A percentile compares a stretch with the other conserved stretches of the same genome.
phyloP scores from a whole-genome alignment of 1,139 yeast species.

The Blastobotrys niveus region DNA sequence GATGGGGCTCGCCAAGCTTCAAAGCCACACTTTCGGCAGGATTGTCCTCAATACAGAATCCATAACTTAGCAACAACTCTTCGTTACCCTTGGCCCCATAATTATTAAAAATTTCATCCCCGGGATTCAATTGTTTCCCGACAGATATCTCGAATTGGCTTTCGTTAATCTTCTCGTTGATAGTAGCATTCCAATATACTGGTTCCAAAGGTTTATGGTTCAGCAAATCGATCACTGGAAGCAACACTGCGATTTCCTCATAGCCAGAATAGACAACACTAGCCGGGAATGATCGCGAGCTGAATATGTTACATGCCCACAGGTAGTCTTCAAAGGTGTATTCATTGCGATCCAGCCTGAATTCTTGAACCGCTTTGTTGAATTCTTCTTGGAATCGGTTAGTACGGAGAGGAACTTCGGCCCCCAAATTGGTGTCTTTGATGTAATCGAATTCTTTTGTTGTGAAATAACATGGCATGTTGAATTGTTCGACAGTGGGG shows the following conservation, averaged over 20 bases:
- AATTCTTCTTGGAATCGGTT: conserved; percentile 33
- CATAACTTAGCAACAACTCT: conserved; percentile 56
- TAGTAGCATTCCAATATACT: conserved; percentile 56
- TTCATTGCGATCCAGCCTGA: conserved; percentile 11
- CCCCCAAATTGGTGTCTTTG: conserved; percentile 54
- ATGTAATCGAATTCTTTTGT: conserved; percentile 46
- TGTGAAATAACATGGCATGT: conserved; percentile 62
- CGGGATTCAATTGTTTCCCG: conserved; percentile 27
- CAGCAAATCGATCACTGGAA: conserved; percentile 73
- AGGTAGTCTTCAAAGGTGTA: conserved; percentile 42
- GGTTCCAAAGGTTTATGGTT: conserved; percentile 60
- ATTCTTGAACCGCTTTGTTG: conserved; percentile 15
- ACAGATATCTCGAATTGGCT: conserved; percentile 30
- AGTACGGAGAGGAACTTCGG: conserved; percentile 30
- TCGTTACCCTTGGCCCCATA: conserved; percentile 86
- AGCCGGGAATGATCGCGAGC: conserved; percentile 73
- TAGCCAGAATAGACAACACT: conserved; percentile 38
- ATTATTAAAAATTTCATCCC: conserved; percentile 61
- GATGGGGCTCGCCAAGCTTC: conserved; percentile 26
- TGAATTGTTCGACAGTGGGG: conserved; percentile 46
- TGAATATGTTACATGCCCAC: conserved; percentile 69
- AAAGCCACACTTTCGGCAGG: conserved; percentile 58
- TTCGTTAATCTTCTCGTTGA: too few species aligned
- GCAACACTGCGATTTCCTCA: conserved; percentile 41
- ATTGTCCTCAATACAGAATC: conserved; percentile 62